phyloP scores from a whole-genome alignment of 768 basidiomycete genomes.

The Mycena crocata region DNA sequence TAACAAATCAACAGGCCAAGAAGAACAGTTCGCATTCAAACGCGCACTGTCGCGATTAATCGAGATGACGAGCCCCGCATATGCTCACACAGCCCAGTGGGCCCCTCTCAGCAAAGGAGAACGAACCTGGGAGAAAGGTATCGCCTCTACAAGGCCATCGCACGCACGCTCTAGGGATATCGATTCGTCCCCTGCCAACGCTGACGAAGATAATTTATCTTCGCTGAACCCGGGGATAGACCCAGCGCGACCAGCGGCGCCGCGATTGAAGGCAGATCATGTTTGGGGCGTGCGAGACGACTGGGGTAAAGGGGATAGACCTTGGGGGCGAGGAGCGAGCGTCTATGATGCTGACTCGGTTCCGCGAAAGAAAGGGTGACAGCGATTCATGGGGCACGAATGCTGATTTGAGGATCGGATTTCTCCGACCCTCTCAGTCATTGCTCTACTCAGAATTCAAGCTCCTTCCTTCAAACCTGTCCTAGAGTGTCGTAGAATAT shows the following conservation, averaged over 20 bases:
- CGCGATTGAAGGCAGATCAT: slow-evolving; percentile 49
- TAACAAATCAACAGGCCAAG: slow-evolving; percentile 54
- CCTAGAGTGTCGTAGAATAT: too few species aligned
- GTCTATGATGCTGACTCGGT: slow-evolving; percentile 21
- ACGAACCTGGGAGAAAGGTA: slow-evolving; percentile 49
- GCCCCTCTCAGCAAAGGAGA: slow-evolving; percentile 44
- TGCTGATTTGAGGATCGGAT: too few species aligned
- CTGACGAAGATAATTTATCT: slow-evolving; percentile 36
- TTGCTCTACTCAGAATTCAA: too few species aligned
- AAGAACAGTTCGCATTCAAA: slow-evolving; percentile 73
- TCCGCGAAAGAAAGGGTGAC: too few species aligned
- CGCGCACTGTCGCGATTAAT: slow-evolving; percentile 68
- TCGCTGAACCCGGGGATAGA: background rate
- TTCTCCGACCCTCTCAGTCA: too few species aligned
- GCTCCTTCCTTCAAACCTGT: too few species aligned
- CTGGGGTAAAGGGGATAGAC: slow-evolving; percentile 42
- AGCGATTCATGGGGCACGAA: too few species aligned
- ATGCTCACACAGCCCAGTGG: slow-evolving; percentile 48
- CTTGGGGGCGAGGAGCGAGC: slow-evolving; percentile 38
- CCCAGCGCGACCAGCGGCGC: slow-evolving; percentile 42
- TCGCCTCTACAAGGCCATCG: background rate
- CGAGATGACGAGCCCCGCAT: slow-evolving; percentile 63
- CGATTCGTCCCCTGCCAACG: background rate
- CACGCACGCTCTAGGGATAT: background rate
- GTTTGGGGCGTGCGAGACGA: slow-evolving; percentile 54